Evolutionary conservation across 768 basidiomycete genomes (phyloP).

Genomic region (Macrocybe gigantea): DNA sequence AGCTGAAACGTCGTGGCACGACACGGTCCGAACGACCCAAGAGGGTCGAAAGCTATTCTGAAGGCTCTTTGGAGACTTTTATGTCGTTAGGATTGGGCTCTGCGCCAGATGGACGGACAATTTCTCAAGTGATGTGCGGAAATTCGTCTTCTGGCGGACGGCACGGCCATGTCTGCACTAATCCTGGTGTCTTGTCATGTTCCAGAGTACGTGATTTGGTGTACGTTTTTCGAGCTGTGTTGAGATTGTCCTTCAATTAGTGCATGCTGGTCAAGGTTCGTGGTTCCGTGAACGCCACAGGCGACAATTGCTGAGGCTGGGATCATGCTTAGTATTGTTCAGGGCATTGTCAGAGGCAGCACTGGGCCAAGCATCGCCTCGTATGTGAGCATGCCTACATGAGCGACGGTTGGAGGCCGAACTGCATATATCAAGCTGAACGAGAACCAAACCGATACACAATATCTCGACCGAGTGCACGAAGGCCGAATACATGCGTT

Average conservation of each 20-base stretch:
- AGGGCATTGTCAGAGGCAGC: slow-evolving; percentile 26
- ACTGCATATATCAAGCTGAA: slow-evolving; percentile 22
- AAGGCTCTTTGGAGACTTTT: slow-evolving; percentile 10
- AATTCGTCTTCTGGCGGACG: slow-evolving; percentile 8
- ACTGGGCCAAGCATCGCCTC: slow-evolving; percentile 28
- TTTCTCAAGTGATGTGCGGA: slow-evolving; percentile 19
- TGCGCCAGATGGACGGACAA: slow-evolving; percentile 14
- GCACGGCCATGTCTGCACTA: slow-evolving; percentile 2
- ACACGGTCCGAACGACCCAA: too few species aligned
- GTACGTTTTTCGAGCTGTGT: neutral
- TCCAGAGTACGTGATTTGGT: slow-evolving; percentile 17
- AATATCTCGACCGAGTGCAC: neutral
- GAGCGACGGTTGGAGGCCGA: slow-evolving; percentile 24
- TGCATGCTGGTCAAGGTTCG: slow-evolving; percentile 7
- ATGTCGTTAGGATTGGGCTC: slow-evolving; percentile 23
- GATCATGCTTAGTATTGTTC: slow-evolving; percentile 24
- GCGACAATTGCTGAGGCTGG: neutral
- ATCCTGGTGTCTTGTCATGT: slow-evolving; percentile 16
- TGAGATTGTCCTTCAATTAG: neutral
- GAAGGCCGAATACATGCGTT: too few species aligned
- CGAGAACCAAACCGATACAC: too few species aligned
- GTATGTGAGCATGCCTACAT: slow-evolving; percentile 27
- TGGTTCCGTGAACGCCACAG: neutral
- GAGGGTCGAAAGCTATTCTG: neutral
- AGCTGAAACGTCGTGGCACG: too few species aligned